Conservation (phyloP, 306 rosid species). For the Amphicarpaea edgeworthii region DNA sequence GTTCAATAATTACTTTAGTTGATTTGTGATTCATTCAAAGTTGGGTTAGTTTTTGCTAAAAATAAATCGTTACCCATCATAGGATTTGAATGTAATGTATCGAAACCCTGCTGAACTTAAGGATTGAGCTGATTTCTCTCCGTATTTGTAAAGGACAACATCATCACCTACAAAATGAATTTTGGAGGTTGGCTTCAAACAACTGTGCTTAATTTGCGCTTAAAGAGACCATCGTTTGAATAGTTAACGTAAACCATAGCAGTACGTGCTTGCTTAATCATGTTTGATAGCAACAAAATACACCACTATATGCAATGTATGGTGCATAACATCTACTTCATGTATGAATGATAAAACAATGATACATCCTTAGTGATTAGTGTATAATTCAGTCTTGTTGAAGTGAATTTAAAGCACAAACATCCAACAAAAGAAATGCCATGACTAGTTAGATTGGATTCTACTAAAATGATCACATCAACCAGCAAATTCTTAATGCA, state of each 20-base stretch:
- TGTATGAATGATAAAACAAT: neutral
- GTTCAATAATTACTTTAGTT: slow-evolving; percentile 17
- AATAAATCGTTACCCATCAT: slow-evolving; percentile 74
- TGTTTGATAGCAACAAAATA: neutral
- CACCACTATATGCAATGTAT: neutral
- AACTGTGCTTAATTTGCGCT: neutral
- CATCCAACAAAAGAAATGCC: no score
- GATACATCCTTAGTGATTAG: neutral
- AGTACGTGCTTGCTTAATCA: neutral
- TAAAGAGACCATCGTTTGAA: slow-evolving; percentile 9
- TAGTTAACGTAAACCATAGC: neutral
- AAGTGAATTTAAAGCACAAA: no score
- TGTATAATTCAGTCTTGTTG: no score
- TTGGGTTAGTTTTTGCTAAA: neutral
- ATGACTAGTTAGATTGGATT: no score
- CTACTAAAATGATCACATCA: neutral
- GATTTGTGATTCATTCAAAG: slow-evolving; percentile 13
- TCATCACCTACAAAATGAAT: slow-evolving; percentile 62
- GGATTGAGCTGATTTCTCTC: slow-evolving; percentile 77
- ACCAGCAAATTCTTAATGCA: neutral
- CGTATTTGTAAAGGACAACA: slow-evolving; percentile 67
- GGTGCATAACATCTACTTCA: neutral
- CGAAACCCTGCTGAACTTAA: slow-evolving; percentile 84
- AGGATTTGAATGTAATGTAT: slow-evolving; percentile 67
- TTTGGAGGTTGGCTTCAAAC: slow-evolving; percentile 30